These are phyloP conservation scores for Lactarius evosmus DNA, from an alignment of 768 basidiomycete species.

Conservation along the genomic window DNA sequence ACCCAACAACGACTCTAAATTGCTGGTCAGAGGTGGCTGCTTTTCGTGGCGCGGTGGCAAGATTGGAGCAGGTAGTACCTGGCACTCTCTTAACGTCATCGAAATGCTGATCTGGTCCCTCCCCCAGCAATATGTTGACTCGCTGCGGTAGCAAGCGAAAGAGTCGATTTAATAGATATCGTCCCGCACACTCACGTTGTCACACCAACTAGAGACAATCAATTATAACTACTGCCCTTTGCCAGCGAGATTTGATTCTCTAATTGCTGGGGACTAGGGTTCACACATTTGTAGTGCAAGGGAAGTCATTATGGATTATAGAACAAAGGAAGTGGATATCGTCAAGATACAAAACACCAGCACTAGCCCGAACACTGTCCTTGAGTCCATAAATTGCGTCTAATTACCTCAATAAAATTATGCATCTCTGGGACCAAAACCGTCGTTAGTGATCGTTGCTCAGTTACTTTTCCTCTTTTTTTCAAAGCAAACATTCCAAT, in stretches of 20 bases:
- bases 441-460: neutral
- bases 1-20: slow-evolving; percentile 57
- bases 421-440: neutral
- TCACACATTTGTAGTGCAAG: neutral
- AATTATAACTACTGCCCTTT: neutral
- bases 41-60: slow-evolving; percentile 67
- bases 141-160: slow-evolving; percentile 35
- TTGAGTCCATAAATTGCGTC: neutral
- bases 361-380: neutral
- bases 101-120: slow-evolving; percentile 15
- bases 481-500: neutral
- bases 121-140: slow-evolving; percentile 59
- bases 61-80: slow-evolving; percentile 59
- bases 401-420: slow-evolving; percentile 3
- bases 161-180: slow-evolving; percentile 11
- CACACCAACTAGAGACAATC: slow-evolving; percentile 8
- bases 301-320: neutral
- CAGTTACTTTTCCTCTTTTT: neutral
- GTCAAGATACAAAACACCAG: slow-evolving; percentile 7
- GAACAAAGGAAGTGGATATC: slow-evolving; percentile 3
- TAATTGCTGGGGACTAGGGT: neutral
- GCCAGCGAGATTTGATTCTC: neutral
- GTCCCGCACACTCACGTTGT: neutral
- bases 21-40: slow-evolving; percentile 70
- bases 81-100: neutral